These are phyloP conservation scores for Quaeritorhiza haematococci DNA, from an alignment of 371 early-diverging fungal species.

Conservation along the genomic window DNA sequence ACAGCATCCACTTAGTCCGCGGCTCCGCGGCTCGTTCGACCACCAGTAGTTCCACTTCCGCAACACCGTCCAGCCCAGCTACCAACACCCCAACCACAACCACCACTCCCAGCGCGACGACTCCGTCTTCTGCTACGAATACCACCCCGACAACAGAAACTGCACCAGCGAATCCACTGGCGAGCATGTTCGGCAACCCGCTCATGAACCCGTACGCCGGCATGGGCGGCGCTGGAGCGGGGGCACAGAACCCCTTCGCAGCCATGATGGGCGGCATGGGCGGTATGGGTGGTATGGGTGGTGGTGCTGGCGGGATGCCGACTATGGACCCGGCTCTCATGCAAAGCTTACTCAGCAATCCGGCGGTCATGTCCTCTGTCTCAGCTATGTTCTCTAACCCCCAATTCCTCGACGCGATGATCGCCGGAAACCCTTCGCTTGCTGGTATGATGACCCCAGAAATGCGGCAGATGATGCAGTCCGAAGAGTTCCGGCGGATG, in stretches of 20 bases:
- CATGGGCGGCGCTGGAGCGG: slow-evolving; percentile 23
- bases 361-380: slow-evolving; percentile 76
- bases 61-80: slow-evolving; percentile 1
- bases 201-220: slow-evolving; percentile 4
- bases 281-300: slow-evolving; percentile 39
- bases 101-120: slow-evolving; percentile 9
- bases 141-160: slow-evolving; percentile 25
- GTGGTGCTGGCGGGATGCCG: slow-evolving; percentile 8
- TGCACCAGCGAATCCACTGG: slow-evolving; percentile 16
- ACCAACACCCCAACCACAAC: slow-evolving; percentile 1
- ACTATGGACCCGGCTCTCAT: slow-evolving; percentile 65
- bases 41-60: slow-evolving; percentile 21
- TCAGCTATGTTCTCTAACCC: slow-evolving; percentile 70
- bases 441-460: slow-evolving; percentile 76
- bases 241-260: slow-evolving; percentile 31
- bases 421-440: slow-evolving; percentile 74
- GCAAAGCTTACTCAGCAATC: slow-evolving; percentile 73
- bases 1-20: slow-evolving; percentile 82
- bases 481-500: slow-evolving; percentile 80
- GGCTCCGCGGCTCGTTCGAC: slow-evolving; percentile 47
- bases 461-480: slow-evolving; percentile 61
- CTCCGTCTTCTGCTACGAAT: slow-evolving; percentile 32
- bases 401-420: slow-evolving; percentile 74
- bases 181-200: slow-evolving; percentile 13
- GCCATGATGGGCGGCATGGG: slow-evolving; percentile 41